phyloP scores from a whole-genome alignment of 192 early-diverging fungal genomes.

The Backusella westeae region DNA sequence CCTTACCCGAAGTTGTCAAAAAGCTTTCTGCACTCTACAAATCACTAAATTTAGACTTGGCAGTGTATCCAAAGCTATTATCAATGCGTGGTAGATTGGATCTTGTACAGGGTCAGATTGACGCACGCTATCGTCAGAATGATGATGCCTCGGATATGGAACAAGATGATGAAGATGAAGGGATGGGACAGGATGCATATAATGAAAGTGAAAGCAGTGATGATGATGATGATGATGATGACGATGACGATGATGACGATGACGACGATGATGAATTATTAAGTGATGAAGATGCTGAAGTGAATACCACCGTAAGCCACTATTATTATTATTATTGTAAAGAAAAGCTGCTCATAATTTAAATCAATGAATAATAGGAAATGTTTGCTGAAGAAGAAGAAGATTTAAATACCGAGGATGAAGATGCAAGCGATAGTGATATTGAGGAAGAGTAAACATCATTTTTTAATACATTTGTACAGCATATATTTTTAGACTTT shows the following conservation, averaged over 20 bases:
- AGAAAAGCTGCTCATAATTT: too few species aligned
- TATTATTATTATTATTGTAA: neutral
- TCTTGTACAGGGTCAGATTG: constrained; percentile 48
- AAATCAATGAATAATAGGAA: neutral
- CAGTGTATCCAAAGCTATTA: constrained; percentile 45
- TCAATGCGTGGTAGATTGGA: constrained; percentile 50
- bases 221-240: neutral
- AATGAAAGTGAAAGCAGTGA: neutral
- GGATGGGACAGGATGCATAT: neutral
- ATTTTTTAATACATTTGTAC: neutral
- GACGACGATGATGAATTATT: constrained; percentile 11
- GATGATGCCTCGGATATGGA: constrained; percentile 23
- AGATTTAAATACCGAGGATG: constrained; percentile 14
- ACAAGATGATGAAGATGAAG: constrained; percentile 7
- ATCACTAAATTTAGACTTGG: constrained; percentile 43
- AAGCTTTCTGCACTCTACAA: constrained; percentile 52
- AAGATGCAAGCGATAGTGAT: constrained; percentile 18
- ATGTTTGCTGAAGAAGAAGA: constrained; percentile 15
- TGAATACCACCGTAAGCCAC: neutral
- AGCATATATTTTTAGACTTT: neutral
- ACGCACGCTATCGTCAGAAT: constrained; percentile 38
- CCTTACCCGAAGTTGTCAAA: constrained; percentile 44
- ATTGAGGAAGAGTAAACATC: constrained; percentile 7
- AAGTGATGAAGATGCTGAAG: neutral
- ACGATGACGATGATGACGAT: neutral